Evolutionary conservation across 805 yeast species (phyloP).

Genomic region (Lachancea dasiensis): DNA sequence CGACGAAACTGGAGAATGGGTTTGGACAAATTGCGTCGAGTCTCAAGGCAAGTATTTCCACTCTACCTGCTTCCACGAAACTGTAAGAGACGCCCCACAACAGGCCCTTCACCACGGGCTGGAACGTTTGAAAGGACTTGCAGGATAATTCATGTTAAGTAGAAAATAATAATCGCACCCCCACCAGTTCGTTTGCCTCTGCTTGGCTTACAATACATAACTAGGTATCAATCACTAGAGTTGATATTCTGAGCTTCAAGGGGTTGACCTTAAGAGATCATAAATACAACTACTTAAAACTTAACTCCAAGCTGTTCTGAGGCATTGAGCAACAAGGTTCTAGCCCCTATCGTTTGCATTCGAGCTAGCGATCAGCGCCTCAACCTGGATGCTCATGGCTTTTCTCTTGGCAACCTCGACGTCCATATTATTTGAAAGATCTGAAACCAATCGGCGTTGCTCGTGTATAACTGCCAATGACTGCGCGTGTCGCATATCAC

Average conservation of each 20-base stretch:
- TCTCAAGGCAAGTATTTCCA: slow-evolving; percentile 51
- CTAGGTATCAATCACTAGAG: too few relatives aligned
- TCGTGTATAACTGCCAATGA: not conserved
- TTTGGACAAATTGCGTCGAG: slow-evolving; percentile 63
- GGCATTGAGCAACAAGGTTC: not conserved
- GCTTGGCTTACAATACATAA: not conserved
- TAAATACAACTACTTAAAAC: too few relatives aligned
- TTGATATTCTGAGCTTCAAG: too few relatives aligned
- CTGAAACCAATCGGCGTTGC: not conserved
- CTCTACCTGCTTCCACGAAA: slow-evolving; percentile 63
- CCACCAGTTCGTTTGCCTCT: not conserved
- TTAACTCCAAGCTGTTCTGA: too few relatives aligned
- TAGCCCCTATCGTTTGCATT: not conserved
- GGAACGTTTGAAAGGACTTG: slow-evolving; percentile 19
- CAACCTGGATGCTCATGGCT: not conserved
- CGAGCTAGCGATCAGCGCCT: not conserved
- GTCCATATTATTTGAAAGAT: not conserved
- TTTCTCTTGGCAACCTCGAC: not conserved
- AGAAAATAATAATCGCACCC: not conserved
- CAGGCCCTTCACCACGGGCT: slow-evolving; percentile 19
- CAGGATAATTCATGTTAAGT: not conserved
- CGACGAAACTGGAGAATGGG: slow-evolving; percentile 76
- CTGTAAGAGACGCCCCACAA: slow-evolving; percentile 28
- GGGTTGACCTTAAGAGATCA: too few relatives aligned
- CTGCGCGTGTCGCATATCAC: not conserved